A percentile compares a stretch with the other conserved stretches of the same genome.
These are phyloP conservation scores for Termitomyces sp. DNA, from an alignment of 1,284 basidiomycete species.

Conservation along the genomic window DNA sequence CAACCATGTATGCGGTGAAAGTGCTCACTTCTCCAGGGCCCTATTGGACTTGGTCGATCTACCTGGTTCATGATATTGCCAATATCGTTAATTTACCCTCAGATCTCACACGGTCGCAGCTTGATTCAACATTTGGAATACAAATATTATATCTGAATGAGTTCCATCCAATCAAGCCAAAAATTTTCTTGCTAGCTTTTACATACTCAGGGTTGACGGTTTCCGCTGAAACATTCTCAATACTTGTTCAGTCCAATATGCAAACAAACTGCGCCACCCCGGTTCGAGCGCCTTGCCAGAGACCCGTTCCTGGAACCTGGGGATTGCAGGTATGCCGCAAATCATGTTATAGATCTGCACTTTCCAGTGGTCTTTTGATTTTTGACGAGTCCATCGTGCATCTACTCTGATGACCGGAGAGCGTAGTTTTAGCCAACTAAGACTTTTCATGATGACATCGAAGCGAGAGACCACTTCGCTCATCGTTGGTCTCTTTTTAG, in stretches of 20 bases:
- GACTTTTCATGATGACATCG: not conserved
- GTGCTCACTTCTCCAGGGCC: too few species aligned
- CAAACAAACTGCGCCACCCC: not conserved
- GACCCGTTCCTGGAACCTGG: not conserved
- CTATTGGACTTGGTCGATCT: not conserved
- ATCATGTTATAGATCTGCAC: not conserved
- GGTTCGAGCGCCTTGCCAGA: not conserved
- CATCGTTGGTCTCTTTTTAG: not conserved
- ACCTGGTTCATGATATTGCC: not conserved
- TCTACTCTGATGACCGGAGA: not conserved
- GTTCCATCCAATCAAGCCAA: not conserved
- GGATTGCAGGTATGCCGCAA: not conserved
- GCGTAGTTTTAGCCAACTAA: not conserved
- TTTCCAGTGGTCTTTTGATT: not conserved
- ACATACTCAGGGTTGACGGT: not conserved
- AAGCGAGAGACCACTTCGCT: not conserved
- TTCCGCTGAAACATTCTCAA: not conserved
- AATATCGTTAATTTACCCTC: not conserved
- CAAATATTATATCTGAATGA: too few species aligned
- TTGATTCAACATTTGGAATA: not conserved
- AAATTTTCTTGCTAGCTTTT: not conserved
- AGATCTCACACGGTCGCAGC: not conserved
- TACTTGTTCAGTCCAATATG: not conserved
- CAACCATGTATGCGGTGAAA: too few species aligned
- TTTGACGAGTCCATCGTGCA: not conserved